These are phyloP conservation scores for Penicillium goetzii DNA, from an alignment of 495 filamentous ascomycete genomes.

Conservation along the genomic window DNA sequence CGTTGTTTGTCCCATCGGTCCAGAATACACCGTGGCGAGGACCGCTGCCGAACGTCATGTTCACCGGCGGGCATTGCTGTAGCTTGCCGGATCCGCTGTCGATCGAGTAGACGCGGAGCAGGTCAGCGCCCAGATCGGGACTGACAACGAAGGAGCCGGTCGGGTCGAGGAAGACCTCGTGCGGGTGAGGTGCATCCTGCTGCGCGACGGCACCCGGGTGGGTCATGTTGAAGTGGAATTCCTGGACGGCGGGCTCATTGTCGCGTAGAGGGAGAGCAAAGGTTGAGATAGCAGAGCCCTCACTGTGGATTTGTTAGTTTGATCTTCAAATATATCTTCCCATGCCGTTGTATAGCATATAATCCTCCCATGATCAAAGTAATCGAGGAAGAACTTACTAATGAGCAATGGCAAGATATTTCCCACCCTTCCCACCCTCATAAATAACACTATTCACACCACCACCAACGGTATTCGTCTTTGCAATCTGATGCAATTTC, in stretches of 20 bases:
- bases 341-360: not conserved
- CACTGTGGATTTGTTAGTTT: conserved; percentile 30
- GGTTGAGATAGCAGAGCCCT: conserved; percentile 41
- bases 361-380: not conserved
- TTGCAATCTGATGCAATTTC: conserved; percentile 31
- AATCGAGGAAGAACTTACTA: conserved; percentile 39
- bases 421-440: conserved; percentile 29
- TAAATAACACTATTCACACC: conserved; percentile 49
- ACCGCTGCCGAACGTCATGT: conserved; percentile 56
- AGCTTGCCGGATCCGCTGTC: conserved; percentile 43
- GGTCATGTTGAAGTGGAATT: conserved; percentile 55
- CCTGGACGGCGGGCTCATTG: conserved; percentile 41
- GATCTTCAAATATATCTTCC: not conserved
- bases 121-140: conserved; percentile 73
- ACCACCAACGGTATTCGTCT: conserved; percentile 34
- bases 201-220: conserved; percentile 55
- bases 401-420: conserved; percentile 50
- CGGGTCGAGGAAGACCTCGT: conserved; percentile 71
- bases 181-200: conserved; percentile 71
- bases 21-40: conserved; percentile 71
- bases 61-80: conserved; percentile 29
- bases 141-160: conserved; percentile 64
- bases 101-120: conserved; percentile 66
- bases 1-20: conserved; percentile 23
- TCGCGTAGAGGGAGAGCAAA: conserved; percentile 37